Evolutionary conservation across 352 stramenopile genomes (phyloP).

Genomic region (Phytophthora sansomeana): DNA sequence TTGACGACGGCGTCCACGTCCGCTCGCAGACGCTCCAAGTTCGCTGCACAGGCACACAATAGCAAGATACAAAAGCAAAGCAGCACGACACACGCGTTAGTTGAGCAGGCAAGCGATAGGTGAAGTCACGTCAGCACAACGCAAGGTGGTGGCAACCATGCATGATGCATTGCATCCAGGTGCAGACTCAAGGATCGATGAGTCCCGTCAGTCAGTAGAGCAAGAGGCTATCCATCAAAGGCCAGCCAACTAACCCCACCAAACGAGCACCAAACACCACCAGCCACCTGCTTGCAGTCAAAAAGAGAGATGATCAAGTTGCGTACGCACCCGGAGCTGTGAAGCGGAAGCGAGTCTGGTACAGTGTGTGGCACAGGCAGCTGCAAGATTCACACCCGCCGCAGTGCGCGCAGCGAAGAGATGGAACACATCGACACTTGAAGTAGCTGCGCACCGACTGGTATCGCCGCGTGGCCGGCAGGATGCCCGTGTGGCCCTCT

Average conservation of each 20-base stretch:
- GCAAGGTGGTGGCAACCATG: too few species aligned
- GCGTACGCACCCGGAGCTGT: constrained; percentile 65
- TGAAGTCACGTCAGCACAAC: too few species aligned
- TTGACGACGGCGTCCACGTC: constrained; percentile 56
- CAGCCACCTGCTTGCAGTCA: constrained; percentile 1
- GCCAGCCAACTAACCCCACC: neutral
- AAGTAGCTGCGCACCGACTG: constrained; percentile 75
- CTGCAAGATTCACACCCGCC: constrained; percentile 83
- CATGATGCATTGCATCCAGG: too few species aligned
- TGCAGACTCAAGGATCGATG: too few species aligned
- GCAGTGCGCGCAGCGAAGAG: constrained; percentile 70
- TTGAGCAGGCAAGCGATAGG: constrained; percentile 1
- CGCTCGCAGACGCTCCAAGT: constrained; percentile 46
- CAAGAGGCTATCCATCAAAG: too few species aligned
- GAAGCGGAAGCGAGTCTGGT: constrained; percentile 86
- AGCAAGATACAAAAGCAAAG: constrained; percentile 20
- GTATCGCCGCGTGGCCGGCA: constrained; percentile 70
- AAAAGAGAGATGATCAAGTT: neutral
- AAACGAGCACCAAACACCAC: neutral
- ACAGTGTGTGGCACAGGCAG: constrained; percentile 88
- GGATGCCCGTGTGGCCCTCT: constrained; percentile 75
- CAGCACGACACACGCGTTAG: constrained; percentile 11
- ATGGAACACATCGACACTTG: constrained; percentile 72
- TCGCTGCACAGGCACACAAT: constrained; percentile 33
- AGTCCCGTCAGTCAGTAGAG: too few species aligned